Evolutionary conservation across 1,284 basidiomycete species (phyloP), one percentile per base, ranked within the genome.

Genomic region (Pseudomicrostroma phylloplanum): DNA sequence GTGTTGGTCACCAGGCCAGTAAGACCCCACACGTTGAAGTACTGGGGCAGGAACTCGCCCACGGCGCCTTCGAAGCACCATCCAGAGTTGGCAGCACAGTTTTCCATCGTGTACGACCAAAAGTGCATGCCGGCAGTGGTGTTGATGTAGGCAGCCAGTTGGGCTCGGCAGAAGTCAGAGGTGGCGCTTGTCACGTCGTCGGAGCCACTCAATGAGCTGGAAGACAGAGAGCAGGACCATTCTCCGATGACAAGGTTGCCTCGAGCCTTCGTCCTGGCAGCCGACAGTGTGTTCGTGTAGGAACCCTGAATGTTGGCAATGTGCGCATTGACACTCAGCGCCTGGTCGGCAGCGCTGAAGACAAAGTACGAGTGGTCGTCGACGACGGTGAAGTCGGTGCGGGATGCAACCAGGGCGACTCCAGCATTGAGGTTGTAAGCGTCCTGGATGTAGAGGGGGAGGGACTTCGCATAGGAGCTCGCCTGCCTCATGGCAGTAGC

Each of bases 391-490:
- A 89, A 90, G 73, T 90, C 88, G 0, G 78, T 75, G 41, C 87
- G 81, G 36, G 81, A 80, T 1, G 83, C 80, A 23, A 88, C 81
- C 67, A 83, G 89, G 15, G 81, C 73, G 56, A 82, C 83, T 69
- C 85, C 88, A 59, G 83, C 81, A 9, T 81, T 74, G 51, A 88
- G 81, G 67, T 88, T 82, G 76, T 89, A 91, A 0, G 82, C 89
- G 68, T 90, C 87, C 73, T 90, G 88, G 56, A 90, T 80, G 74
- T 90, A 90, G 39, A 90, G 79, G 0, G 89, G 88, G 46, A 90
- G 82, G 7, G 21, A 19, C 2, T 79, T 75, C 1, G 85, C 83
- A 56, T 80, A 78, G 2, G 82, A 74, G 1, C 83, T 83, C 0
- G 82, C 77, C 42, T 79, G 71, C 60, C 87, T 81, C 81, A 89